Evolutionary conservation across 129 eudicot species (phyloP).

Genomic region (Flaveria bidentis): DNA sequence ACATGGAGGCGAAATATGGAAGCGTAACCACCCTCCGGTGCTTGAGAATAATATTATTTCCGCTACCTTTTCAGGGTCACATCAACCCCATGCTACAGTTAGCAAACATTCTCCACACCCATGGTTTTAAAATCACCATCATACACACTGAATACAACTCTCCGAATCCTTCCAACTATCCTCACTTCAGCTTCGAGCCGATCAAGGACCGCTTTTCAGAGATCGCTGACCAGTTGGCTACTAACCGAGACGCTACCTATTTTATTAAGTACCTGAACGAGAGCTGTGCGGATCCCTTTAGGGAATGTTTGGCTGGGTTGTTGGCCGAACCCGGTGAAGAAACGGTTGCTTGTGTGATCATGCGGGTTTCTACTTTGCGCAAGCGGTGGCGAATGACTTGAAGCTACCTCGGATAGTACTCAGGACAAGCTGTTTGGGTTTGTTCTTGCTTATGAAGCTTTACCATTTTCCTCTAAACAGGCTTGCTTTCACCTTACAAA

Average conservation of each 20-base stretch:
- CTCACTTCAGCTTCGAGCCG: slow-evolving; percentile 44
- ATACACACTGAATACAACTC: slow-evolving; percentile 41
- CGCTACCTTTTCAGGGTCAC: slow-evolving; percentile 52
- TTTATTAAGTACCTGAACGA: slow-evolving; percentile 22
- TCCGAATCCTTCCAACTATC: slow-evolving; percentile 31
- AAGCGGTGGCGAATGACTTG: slow-evolving; percentile 42
- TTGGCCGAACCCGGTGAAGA: slow-evolving; percentile 29
- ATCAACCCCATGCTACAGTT: slow-evolving; percentile 60
- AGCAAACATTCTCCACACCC: slow-evolving; percentile 47
- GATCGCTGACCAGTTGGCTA: background rate
- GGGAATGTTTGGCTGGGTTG: slow-evolving; percentile 27
- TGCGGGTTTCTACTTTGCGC: slow-evolving; percentile 41
- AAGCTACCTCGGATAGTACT: slow-evolving; percentile 47
- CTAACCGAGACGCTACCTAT: background rate
- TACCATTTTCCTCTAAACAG: slow-evolving; percentile 24
- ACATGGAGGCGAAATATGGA: slow-evolving; percentile 21
- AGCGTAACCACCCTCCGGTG: background rate
- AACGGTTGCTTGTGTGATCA: slow-evolving; percentile 45
- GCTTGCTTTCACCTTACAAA: slow-evolving; percentile 35
- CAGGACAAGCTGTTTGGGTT: slow-evolving; percentile 36
- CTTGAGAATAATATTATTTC: slow-evolving; percentile 37
- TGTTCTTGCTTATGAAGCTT: slow-evolving; percentile 25
- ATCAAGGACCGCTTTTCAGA: slow-evolving; percentile 37
- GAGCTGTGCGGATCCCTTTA: slow-evolving; percentile 37
- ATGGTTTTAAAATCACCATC: slow-evolving; percentile 47